phyloP scores from a whole-genome alignment of 306 rosid genomes.

The Oxytropis ochrocephala region DNA sequence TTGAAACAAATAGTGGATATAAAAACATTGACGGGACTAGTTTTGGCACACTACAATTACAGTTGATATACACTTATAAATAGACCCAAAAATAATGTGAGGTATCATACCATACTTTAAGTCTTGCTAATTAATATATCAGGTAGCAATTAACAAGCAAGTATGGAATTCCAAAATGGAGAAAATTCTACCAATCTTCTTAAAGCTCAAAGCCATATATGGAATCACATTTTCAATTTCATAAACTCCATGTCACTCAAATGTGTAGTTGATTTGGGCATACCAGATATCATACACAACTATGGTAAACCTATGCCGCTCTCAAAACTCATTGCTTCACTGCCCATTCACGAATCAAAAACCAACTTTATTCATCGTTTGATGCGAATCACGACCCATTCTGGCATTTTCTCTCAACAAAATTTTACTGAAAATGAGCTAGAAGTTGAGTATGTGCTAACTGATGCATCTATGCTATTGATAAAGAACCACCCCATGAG shows the following conservation, averaged over 20 bases:
- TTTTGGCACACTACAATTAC: too few relatives aligned
- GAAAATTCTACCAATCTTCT: neutral
- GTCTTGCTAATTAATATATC: neutral
- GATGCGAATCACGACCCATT: constrained; percentile 18
- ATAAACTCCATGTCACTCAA: constrained; percentile 29
- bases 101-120: neutral
- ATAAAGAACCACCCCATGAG: neutral
- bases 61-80: neutral
- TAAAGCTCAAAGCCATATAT: constrained; percentile 13
- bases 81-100: neutral
- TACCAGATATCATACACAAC: constrained; percentile 25
- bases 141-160: neutral
- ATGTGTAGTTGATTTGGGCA: constrained; percentile 13
- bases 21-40: too few relatives aligned
- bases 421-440: neutral
- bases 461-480: neutral
- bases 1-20: too few relatives aligned
- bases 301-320: constrained; percentile 11
- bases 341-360: constrained; percentile 17
- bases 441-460: neutral
- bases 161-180: neutral
- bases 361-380: neutral
- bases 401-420: neutral
- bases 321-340: constrained; percentile 15
- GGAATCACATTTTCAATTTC: constrained; percentile 10